phyloP scores from a whole-genome alignment of 495 filamentous ascomycete species.

The Xylaria longipes region DNA sequence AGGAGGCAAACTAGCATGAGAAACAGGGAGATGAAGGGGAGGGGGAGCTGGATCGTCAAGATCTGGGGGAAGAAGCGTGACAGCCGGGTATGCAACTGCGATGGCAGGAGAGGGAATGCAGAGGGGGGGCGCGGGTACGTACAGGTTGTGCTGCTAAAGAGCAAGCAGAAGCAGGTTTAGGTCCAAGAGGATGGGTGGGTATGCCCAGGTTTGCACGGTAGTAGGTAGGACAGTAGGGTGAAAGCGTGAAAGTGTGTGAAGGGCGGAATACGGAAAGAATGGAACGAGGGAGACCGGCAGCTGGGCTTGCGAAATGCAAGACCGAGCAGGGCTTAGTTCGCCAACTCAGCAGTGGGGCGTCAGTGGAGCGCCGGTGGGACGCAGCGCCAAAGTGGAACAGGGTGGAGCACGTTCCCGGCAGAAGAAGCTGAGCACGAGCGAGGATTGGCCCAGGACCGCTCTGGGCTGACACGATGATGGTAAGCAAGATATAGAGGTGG shows the following conservation, averaged over 20 bases:
- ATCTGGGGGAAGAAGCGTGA: constrained; percentile 29
- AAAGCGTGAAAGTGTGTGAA: constrained; percentile 6
- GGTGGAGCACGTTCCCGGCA: constrained; percentile 29
- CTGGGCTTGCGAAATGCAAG: constrained; percentile 2
- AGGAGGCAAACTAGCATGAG: constrained; percentile 13
- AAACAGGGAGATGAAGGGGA: constrained; percentile 25
- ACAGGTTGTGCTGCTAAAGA: not conserved
- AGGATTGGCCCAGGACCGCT: constrained; percentile 40
- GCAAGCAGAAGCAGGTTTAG: constrained; percentile 16
- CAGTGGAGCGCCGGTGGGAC: constrained; percentile 28
- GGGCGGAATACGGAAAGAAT: constrained; percentile 3
- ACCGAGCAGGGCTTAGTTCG: constrained; percentile 29
- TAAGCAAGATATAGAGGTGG: constrained; percentile 34
- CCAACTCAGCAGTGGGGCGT: constrained; percentile 42
- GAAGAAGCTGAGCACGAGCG: constrained; percentile 27
- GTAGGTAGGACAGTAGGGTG: not conserved
- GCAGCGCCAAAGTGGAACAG: constrained; percentile 33
- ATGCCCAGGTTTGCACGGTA: not conserved
- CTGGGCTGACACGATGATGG: constrained; percentile 41
- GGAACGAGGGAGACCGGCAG: constrained; percentile 12
- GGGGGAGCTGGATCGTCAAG: constrained; percentile 29
- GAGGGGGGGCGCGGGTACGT: constrained; percentile 15
- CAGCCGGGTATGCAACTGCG: constrained; percentile 24
- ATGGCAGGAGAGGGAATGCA: constrained; percentile 6
- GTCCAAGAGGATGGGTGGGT: constrained; percentile 11